Evolutionary conservation across 2,329 filamentous ascomycete genomes (phyloP).

Genomic region (Sordariomycetes sp.): DNA sequence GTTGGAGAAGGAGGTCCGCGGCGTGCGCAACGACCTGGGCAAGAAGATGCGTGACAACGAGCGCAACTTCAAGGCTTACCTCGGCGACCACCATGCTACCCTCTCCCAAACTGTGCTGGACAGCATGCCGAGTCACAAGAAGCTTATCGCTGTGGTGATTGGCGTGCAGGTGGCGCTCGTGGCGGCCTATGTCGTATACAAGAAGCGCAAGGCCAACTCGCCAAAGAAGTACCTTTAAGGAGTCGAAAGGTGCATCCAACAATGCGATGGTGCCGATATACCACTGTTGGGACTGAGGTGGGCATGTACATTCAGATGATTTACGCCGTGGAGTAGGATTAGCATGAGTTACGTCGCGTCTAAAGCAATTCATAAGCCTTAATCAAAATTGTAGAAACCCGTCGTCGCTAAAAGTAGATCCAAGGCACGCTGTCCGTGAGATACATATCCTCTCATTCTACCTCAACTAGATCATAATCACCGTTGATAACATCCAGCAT

Average conservation of each 20-base stretch:
- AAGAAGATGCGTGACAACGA: slow-evolving; percentile 41
- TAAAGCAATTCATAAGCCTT: too few species aligned
- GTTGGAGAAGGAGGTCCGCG: slow-evolving; percentile 50
- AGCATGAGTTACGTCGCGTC: too few species aligned
- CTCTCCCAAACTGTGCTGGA: slow-evolving; percentile 39
- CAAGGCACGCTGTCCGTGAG: too few species aligned
- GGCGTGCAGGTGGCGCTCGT: slow-evolving; percentile 65
- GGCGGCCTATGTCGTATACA: slow-evolving; percentile 66
- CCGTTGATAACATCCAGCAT: slow-evolving; percentile 53
- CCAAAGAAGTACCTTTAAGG: slow-evolving; percentile 92
- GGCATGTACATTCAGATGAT: too few species aligned
- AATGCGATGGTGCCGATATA: too few species aligned
- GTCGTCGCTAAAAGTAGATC: too few species aligned
- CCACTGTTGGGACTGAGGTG: too few species aligned
- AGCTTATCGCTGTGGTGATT: slow-evolving; percentile 60
- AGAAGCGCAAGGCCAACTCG: slow-evolving; percentile 62
- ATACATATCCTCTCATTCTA: background rate
- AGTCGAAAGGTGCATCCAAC: too few species aligned
- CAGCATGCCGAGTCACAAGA: slow-evolving; percentile 38
- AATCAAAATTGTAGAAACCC: too few species aligned
- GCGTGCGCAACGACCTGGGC: slow-evolving; percentile 45
- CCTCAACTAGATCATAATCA: slow-evolving; percentile 2
- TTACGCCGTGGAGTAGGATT: too few species aligned
- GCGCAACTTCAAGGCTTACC: slow-evolving; percentile 40
- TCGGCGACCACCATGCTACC: slow-evolving; percentile 39